Percentiles rank a stretch among this genome's conserved stretches.
phyloP scores from a whole-genome alignment of 2,329 filamentous ascomycete species.

The Penicillium sp. region DNA sequence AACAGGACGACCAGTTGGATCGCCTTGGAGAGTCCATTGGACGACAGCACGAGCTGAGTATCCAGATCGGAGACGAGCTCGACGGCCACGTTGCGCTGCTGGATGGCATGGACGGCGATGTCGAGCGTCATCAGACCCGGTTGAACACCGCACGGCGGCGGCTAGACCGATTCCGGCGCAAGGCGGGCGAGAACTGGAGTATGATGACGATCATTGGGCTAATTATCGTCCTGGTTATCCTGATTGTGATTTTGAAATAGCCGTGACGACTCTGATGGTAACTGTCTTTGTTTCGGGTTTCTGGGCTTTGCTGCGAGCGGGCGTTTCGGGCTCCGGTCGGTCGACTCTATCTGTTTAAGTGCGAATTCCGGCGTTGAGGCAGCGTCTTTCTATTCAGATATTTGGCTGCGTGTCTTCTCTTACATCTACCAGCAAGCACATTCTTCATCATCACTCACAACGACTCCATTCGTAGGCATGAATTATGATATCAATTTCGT shows the following conservation, averaged over 20 bases:
- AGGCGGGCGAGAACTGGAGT: conserved; percentile 82
- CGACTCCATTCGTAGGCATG: no score
- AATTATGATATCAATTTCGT: no score
- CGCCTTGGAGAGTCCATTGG: conserved; percentile 79
- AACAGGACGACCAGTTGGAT: conserved; percentile 94
- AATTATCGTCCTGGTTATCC: conserved; percentile 75
- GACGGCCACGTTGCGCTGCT: conserved; percentile 85
- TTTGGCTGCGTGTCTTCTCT: conserved; percentile 3
- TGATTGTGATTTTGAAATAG: conserved; percentile 79
- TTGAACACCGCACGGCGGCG: conserved; percentile 71
- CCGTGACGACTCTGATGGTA: not conserved
- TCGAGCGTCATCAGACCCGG: conserved; percentile 74
- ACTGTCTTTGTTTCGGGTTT: conserved; percentile 4
- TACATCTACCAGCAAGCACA: conserved; percentile 9
- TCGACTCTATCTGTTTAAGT: conserved; percentile 5
- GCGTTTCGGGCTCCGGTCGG: conserved; percentile 14
- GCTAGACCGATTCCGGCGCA: conserved; percentile 68
- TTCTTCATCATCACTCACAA: not conserved
- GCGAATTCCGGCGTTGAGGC: conserved; percentile 1
- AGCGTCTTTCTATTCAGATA: not conserved
- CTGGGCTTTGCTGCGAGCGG: conserved; percentile 18
- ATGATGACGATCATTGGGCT: conserved; percentile 76
- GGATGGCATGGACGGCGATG: conserved; percentile 80
- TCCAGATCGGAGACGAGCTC: conserved; percentile 94
- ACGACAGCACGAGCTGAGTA: conserved; percentile 84